Percentiles rank a stretch among this genome's conserved stretches.
These are phyloP conservation scores for Claviceps spartinae DNA, from an alignment of 2,329 filamentous ascomycete genomes.

Conservation along the genomic window DNA sequence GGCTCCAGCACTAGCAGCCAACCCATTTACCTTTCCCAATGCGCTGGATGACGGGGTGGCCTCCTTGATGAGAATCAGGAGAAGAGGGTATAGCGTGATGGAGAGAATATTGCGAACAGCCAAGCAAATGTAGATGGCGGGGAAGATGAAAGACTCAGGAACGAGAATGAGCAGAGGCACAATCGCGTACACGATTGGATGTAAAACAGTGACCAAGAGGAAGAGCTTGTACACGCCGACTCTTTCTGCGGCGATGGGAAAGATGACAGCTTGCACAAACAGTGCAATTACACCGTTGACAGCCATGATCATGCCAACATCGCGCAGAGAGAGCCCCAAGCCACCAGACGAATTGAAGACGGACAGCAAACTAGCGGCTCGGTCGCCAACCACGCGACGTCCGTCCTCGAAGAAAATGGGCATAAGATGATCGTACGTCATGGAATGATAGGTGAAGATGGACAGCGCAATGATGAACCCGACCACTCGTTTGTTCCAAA, in stretches of 20 bases:
- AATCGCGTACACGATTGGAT: constrained; percentile 46
- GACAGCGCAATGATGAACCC: constrained; percentile 70
- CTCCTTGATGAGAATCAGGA: constrained; percentile 56
- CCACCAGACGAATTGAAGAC: constrained; percentile 47
- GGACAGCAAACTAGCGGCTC: constrained; percentile 20
- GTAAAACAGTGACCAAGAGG: constrained; percentile 42
- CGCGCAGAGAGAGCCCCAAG: constrained; percentile 46
- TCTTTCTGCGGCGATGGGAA: constrained; percentile 43
- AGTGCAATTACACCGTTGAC: constrained; percentile 45
- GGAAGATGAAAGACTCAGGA: constrained; percentile 34
- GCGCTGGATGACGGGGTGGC: constrained; percentile 42
- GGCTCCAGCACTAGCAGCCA: constrained; percentile 51
- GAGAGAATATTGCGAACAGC: constrained; percentile 45
- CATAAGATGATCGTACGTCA: constrained; percentile 85
- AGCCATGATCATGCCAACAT: constrained; percentile 48
- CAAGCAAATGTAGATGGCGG: constrained; percentile 45
- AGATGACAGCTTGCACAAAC: constrained; percentile 45
- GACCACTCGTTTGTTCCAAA: constrained; percentile 49
- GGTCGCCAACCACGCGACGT: constrained; percentile 28
- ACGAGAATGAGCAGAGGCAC: constrained; percentile 45
- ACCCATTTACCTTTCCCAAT: constrained; percentile 51
- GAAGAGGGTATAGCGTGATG: constrained; percentile 51
- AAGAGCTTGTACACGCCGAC: constrained; percentile 48
- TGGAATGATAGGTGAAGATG: constrained; percentile 88
- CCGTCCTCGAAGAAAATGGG: constrained; percentile 88